A percentile compares a stretch with the other conserved stretches of the same genome.
Conservation (phyloP, 1,139 yeast species). For the Saccharomyces pastorianus region DNA sequence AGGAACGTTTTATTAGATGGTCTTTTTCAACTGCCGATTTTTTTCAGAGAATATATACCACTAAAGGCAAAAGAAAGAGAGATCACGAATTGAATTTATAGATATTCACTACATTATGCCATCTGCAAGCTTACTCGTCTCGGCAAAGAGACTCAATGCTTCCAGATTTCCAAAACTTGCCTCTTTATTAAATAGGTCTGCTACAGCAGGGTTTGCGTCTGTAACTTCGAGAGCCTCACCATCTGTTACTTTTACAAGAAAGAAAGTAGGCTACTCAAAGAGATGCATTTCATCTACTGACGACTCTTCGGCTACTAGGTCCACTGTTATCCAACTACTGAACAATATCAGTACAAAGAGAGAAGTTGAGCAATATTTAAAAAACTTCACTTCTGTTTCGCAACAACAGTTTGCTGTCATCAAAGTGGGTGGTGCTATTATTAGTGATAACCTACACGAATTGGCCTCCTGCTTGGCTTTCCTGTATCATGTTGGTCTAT, state of each 20-base stretch:
- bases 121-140: slow-evolving; percentile 20
- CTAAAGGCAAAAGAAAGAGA: neutral
- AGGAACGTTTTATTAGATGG: slow-evolving; percentile 3
- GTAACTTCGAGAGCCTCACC: slow-evolving; percentile 4
- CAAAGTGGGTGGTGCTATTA: slow-evolving; percentile 98
- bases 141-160: slow-evolving; percentile 19
- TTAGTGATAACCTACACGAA: slow-evolving; percentile 87
- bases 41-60: neutral
- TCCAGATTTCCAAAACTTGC: slow-evolving; percentile 15
- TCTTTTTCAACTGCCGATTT: neutral
- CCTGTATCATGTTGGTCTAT: slow-evolving; percentile 91
- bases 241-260: slow-evolving; percentile 7
- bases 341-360: slow-evolving; percentile 95
- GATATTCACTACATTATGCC: slow-evolving; percentile 12
- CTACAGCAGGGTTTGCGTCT: neutral
- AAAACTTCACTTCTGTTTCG: slow-evolving; percentile 90
- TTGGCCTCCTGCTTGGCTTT: slow-evolving; percentile 93
- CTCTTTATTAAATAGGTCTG: slow-evolving; percentile 12
- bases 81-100: neutral
- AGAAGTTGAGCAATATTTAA: slow-evolving; percentile 94
- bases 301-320: slow-evolving; percentile 48
- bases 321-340: slow-evolving; percentile 87
- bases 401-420: slow-evolving; percentile 97
- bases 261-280: slow-evolving; percentile 24
- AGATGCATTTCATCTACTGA: slow-evolving; percentile 20